These are phyloP conservation scores for Cladobotryum protrusum DNA, from an alignment of 2,329 filamentous ascomycete species.

Conservation along the genomic window DNA sequence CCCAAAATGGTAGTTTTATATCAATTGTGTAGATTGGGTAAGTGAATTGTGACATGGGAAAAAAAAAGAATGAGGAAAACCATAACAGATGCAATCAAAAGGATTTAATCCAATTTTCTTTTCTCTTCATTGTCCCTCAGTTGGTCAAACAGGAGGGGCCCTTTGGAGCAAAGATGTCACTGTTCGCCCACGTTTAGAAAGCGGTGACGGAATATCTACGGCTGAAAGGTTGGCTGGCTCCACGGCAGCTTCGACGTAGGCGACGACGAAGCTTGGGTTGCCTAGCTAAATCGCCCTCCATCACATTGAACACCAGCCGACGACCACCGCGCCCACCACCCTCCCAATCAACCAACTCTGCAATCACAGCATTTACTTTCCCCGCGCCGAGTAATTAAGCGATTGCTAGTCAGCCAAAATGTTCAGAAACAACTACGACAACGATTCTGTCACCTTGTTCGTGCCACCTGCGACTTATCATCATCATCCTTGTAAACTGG, in stretches of 20 bases:
- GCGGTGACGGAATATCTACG: constrained; percentile 22
- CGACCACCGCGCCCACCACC: constrained; percentile 5
- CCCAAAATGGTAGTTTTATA: no score
- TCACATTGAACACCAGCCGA: constrained; percentile 1
- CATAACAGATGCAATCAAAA: no score
- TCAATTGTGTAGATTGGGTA: no score
- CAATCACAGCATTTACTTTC: constrained; percentile 5
- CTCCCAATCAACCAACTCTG: constrained; percentile 4
- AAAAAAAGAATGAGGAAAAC: no score
- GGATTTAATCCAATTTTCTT: no score
- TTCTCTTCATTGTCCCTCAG: no score
- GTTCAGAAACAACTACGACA: constrained; percentile 99
- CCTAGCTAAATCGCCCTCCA: constrained; percentile 21
- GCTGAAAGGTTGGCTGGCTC: constrained; percentile 2
- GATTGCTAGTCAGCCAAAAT: constrained; percentile 49
- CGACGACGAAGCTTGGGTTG: constrained; percentile 34
- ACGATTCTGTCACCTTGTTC: constrained; percentile 99
- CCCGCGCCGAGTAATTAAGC: constrained; percentile 5
- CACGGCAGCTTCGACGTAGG: constrained; percentile 17
- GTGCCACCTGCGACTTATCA: constrained; percentile 27
- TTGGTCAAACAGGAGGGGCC: no score
- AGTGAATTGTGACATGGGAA: no score
- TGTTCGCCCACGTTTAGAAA: not conserved
- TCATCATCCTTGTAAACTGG: constrained; percentile 12
- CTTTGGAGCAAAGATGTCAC: not conserved